Base-by-base conservation (phyloP, 768 basidiomycete species). In the Psilocybe sp. region DNA sequence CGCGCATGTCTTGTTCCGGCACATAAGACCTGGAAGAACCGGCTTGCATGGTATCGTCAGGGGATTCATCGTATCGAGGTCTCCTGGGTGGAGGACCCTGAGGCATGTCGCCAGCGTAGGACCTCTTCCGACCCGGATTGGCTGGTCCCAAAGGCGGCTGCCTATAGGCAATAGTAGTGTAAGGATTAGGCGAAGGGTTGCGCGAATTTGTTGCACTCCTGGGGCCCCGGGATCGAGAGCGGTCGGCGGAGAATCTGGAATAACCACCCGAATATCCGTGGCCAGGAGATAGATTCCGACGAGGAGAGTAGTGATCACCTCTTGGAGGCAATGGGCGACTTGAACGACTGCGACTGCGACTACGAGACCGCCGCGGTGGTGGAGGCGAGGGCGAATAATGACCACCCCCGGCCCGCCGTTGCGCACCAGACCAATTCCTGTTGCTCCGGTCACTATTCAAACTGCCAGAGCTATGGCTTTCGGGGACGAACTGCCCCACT, bases 51-150 rank as follows among this genome's bases (percentile, higher is more conserved):
- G 3, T 28, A 28, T 28, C 23, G 7, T 28, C 4, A 28, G 4
- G 23, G 23, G 14, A 7, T 28, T 40, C 49, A 28, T 56, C 49
- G 39, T 47, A 49, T 44, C 64, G 51, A 2, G 51, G 52, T 12
- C 65, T 55, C 15, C 56, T 53, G 11, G 50, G n/a, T 9, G 62
- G 59, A 0, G 55, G 62, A 14, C 59, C 59, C 31, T 48, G 56
- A 14, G 44, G 35, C n/a, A 37, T 18, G 15, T 54, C 49, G 20
- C 61, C 58, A 19, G 60, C 60, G 33, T 54, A 57, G 7, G 44
- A 36, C 28, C 61, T 56, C 41, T 63, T 60, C 31, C 49, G 43
- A 12, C 49, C 59, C 14, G 41, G 31, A 33, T 28, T 20, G 12
- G 31, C 32, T 1, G 41, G 35, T 16, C 47, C 42, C 10, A 49